Conservation (phyloP, 805 yeast species). For the Cyberlindnera euphorbiiphila region DNA sequence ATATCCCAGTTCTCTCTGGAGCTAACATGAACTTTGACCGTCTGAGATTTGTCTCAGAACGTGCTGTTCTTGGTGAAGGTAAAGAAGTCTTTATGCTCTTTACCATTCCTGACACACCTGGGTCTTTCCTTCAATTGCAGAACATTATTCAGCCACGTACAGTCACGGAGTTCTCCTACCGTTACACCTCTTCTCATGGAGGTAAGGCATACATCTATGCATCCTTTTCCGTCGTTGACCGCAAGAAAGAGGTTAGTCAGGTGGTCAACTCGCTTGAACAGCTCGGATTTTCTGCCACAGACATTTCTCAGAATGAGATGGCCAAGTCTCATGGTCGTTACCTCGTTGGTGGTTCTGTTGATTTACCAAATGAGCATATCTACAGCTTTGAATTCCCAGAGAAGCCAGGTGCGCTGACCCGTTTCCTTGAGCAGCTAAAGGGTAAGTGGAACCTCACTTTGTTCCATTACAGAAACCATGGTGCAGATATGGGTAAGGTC, state of each 20-base stretch:
- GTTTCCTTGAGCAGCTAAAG: conserved; percentile 68
- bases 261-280: conserved; percentile 57
- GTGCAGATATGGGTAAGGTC: conserved; percentile 90
- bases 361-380: conserved; percentile 69
- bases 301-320: conserved; percentile 87
- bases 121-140: conserved; percentile 79
- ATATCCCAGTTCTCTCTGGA: conserved; percentile 86
- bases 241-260: conserved; percentile 64
- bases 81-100: conserved; percentile 90
- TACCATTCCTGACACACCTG: conserved; percentile 89
- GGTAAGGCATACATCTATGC: conserved; percentile 76
- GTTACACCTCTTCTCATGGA: conserved; percentile 50
- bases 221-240: conserved; percentile 79
- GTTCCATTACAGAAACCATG: conserved; percentile 96
- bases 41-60: conserved; percentile 89
- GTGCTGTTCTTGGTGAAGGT: conserved; percentile 98
- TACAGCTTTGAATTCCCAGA: conserved; percentile 94
- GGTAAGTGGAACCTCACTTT: conserved; percentile 87
- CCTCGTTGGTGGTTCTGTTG: conserved; percentile 87
- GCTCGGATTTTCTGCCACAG: conserved; percentile 70
- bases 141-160: conserved; percentile 78
- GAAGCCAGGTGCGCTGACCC: conserved; percentile 89
- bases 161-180: conserved; percentile 92
- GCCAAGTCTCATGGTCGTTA: conserved; percentile 97
- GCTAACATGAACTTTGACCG: conserved; percentile 99